Conservation (phyloP, 1,284 basidiomycete genomes). For the Acaromyces ingoldii region DNA sequence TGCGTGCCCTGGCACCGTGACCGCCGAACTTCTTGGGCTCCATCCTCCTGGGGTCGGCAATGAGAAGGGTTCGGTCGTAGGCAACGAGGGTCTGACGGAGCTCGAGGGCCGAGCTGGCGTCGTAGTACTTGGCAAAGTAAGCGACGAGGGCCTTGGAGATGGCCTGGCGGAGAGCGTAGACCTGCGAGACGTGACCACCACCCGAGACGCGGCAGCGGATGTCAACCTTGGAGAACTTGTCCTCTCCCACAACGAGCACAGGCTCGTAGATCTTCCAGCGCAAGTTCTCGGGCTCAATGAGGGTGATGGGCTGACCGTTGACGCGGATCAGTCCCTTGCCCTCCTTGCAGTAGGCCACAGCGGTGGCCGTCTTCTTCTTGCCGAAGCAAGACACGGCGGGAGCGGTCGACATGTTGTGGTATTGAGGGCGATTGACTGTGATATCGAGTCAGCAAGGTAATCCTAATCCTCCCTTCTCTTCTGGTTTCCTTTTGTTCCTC, state of each 20-base stretch:
- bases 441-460: too few relatives aligned
- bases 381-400: constrained; percentile 53
- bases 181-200: constrained; percentile 98
- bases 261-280: constrained; percentile 96
- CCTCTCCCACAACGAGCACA: constrained; percentile 49
- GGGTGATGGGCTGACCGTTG: constrained; percentile 92
- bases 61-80: constrained; percentile 72
- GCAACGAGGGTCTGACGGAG: constrained; percentile 48
- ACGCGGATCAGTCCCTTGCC: constrained; percentile 96
- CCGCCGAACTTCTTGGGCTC: constrained; percentile 84
- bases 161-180: constrained; percentile 98
- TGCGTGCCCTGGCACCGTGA: constrained; percentile 51
- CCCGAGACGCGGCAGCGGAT: constrained; percentile 98
- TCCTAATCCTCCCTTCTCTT: too few relatives aligned
- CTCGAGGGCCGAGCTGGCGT: constrained; percentile 78
- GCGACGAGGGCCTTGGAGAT: constrained; percentile 97
- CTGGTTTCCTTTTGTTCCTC: too few relatives aligned
- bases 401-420: constrained; percentile 19
- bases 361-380: constrained; percentile 53
- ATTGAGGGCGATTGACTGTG: too few relatives aligned
- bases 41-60: constrained; percentile 96
- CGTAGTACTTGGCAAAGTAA: constrained; percentile 95
- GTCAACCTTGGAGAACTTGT: constrained; percentile 62
- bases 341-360: constrained; percentile 58
- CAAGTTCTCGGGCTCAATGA: constrained; percentile 82